phyloP scores from a whole-genome alignment of 73 alveolate genomes.

The Effrenium voratum region DNA sequence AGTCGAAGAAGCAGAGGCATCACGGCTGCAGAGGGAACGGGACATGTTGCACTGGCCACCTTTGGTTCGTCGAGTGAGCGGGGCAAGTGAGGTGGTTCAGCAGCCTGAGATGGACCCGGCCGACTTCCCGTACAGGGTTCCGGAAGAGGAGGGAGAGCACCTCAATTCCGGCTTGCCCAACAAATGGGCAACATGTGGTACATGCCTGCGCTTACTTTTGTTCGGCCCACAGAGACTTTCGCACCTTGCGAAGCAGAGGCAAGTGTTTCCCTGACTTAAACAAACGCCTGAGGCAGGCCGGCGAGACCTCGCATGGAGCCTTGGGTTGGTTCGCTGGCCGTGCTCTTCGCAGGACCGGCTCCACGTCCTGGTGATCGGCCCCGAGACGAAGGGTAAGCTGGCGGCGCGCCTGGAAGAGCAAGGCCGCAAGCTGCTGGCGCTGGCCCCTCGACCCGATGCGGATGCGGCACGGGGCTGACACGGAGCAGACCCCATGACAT shows the following conservation, averaged over 20 bases:
- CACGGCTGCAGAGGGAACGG: too few species aligned
- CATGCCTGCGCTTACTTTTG: too few species aligned
- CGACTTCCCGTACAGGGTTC: constrained; percentile 76
- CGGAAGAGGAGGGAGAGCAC: constrained; percentile 56
- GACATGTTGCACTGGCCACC: too few species aligned
- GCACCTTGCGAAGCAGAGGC: too few species aligned
- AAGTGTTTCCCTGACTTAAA: too few species aligned
- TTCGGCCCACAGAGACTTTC: too few species aligned
- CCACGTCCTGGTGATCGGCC: constrained; percentile 65
- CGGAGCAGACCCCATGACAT: too few species aligned
- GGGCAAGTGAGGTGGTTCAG: background rate
- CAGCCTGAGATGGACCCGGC: constrained; percentile 77
- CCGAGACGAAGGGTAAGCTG: constrained; percentile 44
- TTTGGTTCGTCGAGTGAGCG: too few species aligned
- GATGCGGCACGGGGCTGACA: too few species aligned
- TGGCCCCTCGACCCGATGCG: background rate
- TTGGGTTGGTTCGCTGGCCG: background rate
- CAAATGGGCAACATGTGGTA: too few species aligned
- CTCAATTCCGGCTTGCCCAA: too few species aligned
- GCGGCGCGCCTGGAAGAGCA: constrained; percentile 1
- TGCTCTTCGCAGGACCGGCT: constrained; percentile 19
- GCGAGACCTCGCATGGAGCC: background rate
- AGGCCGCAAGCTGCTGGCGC: constrained; percentile 52
- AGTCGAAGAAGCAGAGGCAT: background rate
- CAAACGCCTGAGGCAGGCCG: too few species aligned